Evolutionary conservation across 768 basidiomycete species (phyloP).

Genomic region (Russula foetens): DNA sequence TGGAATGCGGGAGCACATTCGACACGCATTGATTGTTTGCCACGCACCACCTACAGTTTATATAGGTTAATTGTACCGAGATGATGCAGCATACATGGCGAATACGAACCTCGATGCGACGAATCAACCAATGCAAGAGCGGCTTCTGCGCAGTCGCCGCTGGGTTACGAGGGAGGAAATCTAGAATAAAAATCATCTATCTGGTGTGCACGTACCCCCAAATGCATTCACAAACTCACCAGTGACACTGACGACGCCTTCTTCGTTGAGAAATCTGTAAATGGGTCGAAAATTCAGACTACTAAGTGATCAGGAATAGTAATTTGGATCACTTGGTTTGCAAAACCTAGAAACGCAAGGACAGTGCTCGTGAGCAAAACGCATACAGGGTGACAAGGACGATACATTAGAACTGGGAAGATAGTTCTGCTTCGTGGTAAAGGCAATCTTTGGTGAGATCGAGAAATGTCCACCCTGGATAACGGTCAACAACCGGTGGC

Average conservation of each 20-base stretch:
- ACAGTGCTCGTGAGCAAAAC: neutral
- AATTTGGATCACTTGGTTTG: constrained; percentile 58
- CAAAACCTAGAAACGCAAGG: constrained; percentile 43
- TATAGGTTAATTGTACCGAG: neutral
- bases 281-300: neutral
- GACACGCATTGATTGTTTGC: constrained; percentile 66
- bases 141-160: constrained; percentile 41
- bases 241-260: constrained; percentile 80
- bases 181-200: constrained; percentile 29
- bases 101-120: constrained; percentile 57
- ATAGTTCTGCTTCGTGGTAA: constrained; percentile 75
- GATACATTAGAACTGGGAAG: constrained; percentile 71
- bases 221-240: constrained; percentile 33
- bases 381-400: neutral
- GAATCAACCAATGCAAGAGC: constrained; percentile 75
- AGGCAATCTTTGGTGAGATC: constrained; percentile 63
- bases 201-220: neutral
- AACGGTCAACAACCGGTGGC: constrained; percentile 7
- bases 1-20: constrained; percentile 97
- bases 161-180: constrained; percentile 69
- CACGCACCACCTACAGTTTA: constrained; percentile 64
- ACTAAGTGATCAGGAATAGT: neutral
- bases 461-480: constrained; percentile 83
- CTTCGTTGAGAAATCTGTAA: constrained; percentile 66
- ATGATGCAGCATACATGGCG: neutral